Evolutionary conservation across 371 early-diverging fungal species (phyloP).

Genomic region (Lichtheimia ornata): DNA sequence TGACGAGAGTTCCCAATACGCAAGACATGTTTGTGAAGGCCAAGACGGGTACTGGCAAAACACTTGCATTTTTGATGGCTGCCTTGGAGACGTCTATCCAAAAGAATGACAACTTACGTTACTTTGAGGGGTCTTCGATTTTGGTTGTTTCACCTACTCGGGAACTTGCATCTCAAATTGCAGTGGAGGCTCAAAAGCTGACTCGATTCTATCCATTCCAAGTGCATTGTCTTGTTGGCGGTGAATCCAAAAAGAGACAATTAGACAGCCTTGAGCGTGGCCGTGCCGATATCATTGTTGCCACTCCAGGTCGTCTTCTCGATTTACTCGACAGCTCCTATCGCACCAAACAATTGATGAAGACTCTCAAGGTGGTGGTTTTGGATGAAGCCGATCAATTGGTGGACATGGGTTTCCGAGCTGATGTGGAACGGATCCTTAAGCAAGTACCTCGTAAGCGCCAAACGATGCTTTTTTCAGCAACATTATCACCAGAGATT

Average conservation of each 20-base stretch:
- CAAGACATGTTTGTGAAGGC: slow-evolving; percentile 88
- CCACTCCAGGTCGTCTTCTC: slow-evolving; percentile 92
- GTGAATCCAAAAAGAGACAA: slow-evolving; percentile 72
- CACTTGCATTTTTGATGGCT: slow-evolving; percentile 91
- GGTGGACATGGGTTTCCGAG: slow-evolving; percentile 97
- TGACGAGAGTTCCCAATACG: slow-evolving; percentile 72
- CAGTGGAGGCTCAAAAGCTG: slow-evolving; percentile 79
- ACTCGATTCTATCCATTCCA: slow-evolving; percentile 60
- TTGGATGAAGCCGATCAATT: slow-evolving; percentile 99
- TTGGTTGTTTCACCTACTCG: slow-evolving; percentile 96
- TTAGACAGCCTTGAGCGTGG: slow-evolving; percentile 56
- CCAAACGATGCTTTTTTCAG: slow-evolving; percentile 97
- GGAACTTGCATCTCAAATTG: slow-evolving; percentile 96
- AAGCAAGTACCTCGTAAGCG: slow-evolving; percentile 77
- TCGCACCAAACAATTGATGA: slow-evolving; percentile 58
- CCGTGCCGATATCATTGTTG: slow-evolving; percentile 90
- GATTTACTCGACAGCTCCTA: slow-evolving; percentile 78
- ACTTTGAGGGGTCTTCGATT: slow-evolving; percentile 68
- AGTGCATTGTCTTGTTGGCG: slow-evolving; percentile 90
- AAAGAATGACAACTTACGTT: slow-evolving; percentile 26
- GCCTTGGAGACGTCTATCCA: slow-evolving; percentile 75
- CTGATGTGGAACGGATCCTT: slow-evolving; percentile 86
- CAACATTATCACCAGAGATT: slow-evolving; percentile 92
- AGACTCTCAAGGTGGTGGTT: slow-evolving; percentile 75
- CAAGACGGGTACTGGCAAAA: slow-evolving; percentile 99